A percentile compares a stretch with the other conserved stretches of the same genome.
These are phyloP conservation scores for Teratosphaeria gauchensis DNA, from an alignment of 2,329 filamentous ascomycete genomes.

Conservation along the genomic window DNA sequence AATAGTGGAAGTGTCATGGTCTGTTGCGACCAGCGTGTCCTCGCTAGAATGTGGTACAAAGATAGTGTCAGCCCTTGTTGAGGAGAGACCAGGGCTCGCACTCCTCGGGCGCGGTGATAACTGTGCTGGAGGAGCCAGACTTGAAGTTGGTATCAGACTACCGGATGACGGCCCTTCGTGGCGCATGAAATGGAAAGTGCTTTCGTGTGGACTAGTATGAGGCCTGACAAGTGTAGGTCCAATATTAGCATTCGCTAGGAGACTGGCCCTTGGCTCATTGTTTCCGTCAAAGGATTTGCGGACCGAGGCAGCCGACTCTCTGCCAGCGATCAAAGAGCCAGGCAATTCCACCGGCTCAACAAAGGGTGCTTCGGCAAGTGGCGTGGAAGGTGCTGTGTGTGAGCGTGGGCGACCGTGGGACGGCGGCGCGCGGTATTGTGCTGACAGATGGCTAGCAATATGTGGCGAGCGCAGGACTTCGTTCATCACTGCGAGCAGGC, in stretches of 20 bases:
- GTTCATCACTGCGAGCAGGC: constrained; percentile 32
- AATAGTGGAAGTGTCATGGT: neutral
- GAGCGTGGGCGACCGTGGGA: constrained; percentile 31
- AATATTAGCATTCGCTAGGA: neutral
- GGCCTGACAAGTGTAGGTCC: constrained; percentile 10
- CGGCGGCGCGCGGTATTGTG: constrained; percentile 26
- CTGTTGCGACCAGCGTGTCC: constrained; percentile 1
- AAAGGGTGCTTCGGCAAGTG: constrained; percentile 18
- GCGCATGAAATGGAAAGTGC: constrained; percentile 1
- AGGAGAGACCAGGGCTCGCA: neutral
- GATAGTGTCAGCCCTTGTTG: neutral
- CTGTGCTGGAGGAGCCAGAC: neutral
- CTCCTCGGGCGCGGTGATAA: neutral
- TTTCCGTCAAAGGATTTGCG: constrained; percentile 2
- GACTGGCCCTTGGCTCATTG: neutral
- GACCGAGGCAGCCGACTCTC: constrained; percentile 1
- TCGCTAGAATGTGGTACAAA: neutral
- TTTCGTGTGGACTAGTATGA: constrained; percentile 14
- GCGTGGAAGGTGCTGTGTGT: constrained; percentile 30
- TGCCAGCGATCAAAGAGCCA: constrained; percentile 10
- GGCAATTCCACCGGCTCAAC: constrained; percentile 19
- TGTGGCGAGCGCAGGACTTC: constrained; percentile 34
- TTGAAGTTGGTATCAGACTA: constrained; percentile 1
- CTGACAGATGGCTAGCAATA: constrained; percentile 21
- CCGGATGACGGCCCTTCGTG: constrained; percentile 1